Conservation (phyloP, 352 stramenopile genomes). For the Phytophthora brassicae region DNA sequence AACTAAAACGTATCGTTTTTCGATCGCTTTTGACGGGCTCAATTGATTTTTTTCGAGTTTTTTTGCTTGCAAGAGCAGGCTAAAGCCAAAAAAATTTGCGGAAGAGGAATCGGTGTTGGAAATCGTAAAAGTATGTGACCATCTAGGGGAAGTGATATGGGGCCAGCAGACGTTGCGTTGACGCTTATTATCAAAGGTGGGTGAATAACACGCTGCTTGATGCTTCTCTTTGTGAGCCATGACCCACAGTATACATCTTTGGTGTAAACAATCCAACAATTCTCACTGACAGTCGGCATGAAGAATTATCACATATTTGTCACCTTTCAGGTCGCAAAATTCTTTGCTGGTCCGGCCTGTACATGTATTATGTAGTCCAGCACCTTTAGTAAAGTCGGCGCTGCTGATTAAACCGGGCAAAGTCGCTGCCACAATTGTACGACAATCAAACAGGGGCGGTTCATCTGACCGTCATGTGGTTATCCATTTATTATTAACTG, state of each 20-base stretch:
- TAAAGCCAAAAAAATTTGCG: no score
- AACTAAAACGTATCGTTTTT: conserved; percentile 11
- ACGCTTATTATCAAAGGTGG: no score
- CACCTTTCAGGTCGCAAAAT: no score
- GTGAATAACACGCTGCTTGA: no score
- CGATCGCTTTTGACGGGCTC: conserved; percentile 5
- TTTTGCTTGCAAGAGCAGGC: background rate
- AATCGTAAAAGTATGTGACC: no score
- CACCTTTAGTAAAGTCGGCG: conserved; percentile 14
- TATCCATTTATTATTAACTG: conserved; percentile 11
- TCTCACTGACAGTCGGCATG: no score
- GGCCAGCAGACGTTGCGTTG: background rate
- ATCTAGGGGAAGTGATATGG: conserved; percentile 16
- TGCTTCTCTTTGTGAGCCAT: conserved; percentile 8
- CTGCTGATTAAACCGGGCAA: conserved; percentile 21
- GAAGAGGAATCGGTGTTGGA: no score
- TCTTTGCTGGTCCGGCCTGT: no score
- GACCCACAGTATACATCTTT: no score
- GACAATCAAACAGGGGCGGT: conserved; percentile 21
- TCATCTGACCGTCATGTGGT: conserved; percentile 22
- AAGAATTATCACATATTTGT: no score
- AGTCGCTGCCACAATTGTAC: conserved; percentile 22
- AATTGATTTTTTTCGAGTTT: conserved; percentile 14
- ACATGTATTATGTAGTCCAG: no score
- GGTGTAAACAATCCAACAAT: no score